Evolutionary conservation across 306 rosid genomes (phyloP), one percentile per base, ranked within the genome.

Genomic region (Quercus suber): DNA sequence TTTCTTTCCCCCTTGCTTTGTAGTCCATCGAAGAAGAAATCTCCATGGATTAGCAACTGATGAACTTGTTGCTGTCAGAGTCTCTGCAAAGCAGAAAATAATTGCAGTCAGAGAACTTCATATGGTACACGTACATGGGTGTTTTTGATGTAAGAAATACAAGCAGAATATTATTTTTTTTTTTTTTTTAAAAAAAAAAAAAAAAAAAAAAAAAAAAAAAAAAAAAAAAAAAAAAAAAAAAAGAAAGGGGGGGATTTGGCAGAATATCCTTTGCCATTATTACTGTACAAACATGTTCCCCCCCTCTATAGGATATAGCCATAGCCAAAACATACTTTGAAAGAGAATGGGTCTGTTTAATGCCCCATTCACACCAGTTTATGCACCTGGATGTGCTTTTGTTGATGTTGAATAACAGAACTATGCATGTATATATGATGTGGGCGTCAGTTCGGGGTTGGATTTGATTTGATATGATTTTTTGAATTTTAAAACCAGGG

Each of bases 21-120:
- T n/a, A 71, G 87, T 71, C 78, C 81, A 21, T 20, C 57, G 21
- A 30, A 15, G 52, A 79, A 59, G 80, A 69, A 23, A 27, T 18
- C 60, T 20, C 67, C 59, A 57, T 15, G 31, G 25, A 27, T 20
- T 10, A 63, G 78, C 55, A 5, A 52, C 53, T 59, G 77, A 74
- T 27, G 67, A 43, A 61, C 20, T 8, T 37, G 33, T 31, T 25
- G 64, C 51, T 55, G 20, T 51, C 18, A 14, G 30, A 37, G 73
- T 21, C 64, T 79, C 19, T 30, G 80, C 79, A n/a, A 18, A 25
- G 74, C 59, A 20, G 69, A 25, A 33, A 45, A 69, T 27, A 60
- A 10, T 20, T 61, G 75, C 51, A 23, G 58, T 15, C 25, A 71
- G 37, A 14, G 51, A 49, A 71, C 27, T 45, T 10, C 1, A 20